Evolutionary conservation across 1,284 basidiomycete species (phyloP), one percentile per base, ranked within the genome.

Genomic region (Phellinidium pouzarii): DNA sequence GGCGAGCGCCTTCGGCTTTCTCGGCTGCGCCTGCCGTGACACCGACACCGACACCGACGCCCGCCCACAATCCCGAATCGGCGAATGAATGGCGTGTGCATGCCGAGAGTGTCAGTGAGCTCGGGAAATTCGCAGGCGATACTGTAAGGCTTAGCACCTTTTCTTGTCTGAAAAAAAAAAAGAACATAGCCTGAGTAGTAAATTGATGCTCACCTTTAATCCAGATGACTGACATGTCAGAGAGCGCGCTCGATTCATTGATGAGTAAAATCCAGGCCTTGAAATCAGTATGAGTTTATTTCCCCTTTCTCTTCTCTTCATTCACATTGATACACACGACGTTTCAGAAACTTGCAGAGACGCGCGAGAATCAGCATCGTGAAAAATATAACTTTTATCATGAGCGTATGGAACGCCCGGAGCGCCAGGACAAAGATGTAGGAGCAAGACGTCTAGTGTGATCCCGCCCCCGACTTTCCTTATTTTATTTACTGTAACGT

Each of bases 201-300:
- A 44, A 6, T 14, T 17, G 43, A 3, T n/a, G 17, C 14, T 14
- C 3, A 11, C 14, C 20, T 29, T 4, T 44, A 9, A 2, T 42
- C 12, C 54, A 86, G 84, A 74, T 82, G 67, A 66, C 69, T 12
- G 82, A 85, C 44, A 62, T 85, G 52, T 85, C 85, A 2, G 84
- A 87, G 64, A 72, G 75, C n/a, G 82, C 84, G 0, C 73, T 87
- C 17, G 82, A 85, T 50, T 72, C 74, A 20, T 70, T 85, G 40
- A 63, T 84, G 44, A 64, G 66, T 23, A 78, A 74, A 1, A 71
- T 82, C 40, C 77, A 82, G 59, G 66, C 71, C 37, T 66, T 87
- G 48, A 85, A 84, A 68, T 67, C 68, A 17, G 84, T 86, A 58
- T 56, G 79, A n/a, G n/a, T n/a, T n/a, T n/a, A n/a, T n/a, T 71